Evolutionary conservation across 495 filamentous ascomycete species (phyloP).

Genomic region (Xylaria palmicola): DNA sequence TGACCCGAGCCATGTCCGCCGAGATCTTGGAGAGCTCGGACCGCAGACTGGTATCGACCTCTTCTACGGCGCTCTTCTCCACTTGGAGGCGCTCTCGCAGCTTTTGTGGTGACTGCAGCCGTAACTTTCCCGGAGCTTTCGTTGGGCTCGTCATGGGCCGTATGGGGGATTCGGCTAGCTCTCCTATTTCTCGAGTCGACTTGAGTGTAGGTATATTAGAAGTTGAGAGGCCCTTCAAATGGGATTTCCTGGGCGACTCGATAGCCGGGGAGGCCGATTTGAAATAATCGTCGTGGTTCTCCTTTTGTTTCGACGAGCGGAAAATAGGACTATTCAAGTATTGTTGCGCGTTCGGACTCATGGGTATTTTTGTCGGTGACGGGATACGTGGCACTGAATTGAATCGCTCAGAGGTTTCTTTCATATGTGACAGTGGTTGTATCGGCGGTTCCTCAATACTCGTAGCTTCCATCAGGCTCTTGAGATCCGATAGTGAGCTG

Average conservation of each 20-base stretch:
- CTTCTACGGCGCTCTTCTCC: conserved; percentile 70
- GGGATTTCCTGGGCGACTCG: conserved; percentile 18
- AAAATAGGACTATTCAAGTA: conserved; percentile 16
- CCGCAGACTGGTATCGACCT: conserved; percentile 66
- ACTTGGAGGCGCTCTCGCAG: conserved; percentile 83
- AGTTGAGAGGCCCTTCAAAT: conserved; percentile 43
- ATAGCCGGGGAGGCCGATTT: conserved; percentile 15
- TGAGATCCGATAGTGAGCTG: conserved; percentile 88
- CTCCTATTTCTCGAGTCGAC: conserved; percentile 28
- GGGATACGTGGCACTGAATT: conserved; percentile 40
- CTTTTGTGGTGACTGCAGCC: conserved; percentile 89
- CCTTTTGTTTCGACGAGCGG: conserved; percentile 43
- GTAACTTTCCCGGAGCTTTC: conserved; percentile 61
- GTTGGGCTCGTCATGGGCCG: conserved; percentile 38
- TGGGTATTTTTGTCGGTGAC: conserved; percentile 45
- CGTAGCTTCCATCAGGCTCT: conserved; percentile 54
- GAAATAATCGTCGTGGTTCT: conserved; percentile 37
- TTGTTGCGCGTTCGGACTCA: conserved; percentile 36
- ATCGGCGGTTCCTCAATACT: conserved; percentile 40
- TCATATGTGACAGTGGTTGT: conserved; percentile 47
- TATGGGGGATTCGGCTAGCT: conserved; percentile 25
- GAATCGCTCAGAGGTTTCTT: conserved; percentile 60
- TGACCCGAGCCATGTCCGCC: conserved; percentile 72
- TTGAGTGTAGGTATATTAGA: conserved; percentile 49
- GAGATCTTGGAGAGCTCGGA: conserved; percentile 79